Conservation (phyloP, 1,139 yeast species). For the Candida albicans region DNA sequence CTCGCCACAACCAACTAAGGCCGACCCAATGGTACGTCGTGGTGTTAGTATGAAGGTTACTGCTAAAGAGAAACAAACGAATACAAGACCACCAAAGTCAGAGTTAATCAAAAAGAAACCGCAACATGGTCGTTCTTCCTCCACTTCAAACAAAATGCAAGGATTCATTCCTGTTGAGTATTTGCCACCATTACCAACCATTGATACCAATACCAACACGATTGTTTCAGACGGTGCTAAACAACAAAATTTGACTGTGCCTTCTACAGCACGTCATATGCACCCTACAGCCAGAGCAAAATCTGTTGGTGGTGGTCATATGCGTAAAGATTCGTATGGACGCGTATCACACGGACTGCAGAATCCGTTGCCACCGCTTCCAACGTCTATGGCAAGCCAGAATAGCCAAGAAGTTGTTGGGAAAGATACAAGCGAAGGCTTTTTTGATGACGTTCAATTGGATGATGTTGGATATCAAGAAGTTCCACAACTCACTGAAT, state of each 20-base stretch:
- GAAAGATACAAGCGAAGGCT: slow-evolving; percentile 38
- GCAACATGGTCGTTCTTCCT: slow-evolving; percentile 30
- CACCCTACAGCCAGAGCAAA: slow-evolving; percentile 92
- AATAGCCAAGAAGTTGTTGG: slow-evolving; percentile 43
- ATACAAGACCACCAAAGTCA: slow-evolving; percentile 19
- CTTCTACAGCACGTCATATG: slow-evolving; percentile 22
- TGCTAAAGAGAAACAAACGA: slow-evolving; percentile 48
- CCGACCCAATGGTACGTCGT: slow-evolving; percentile 57
- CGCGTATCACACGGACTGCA: slow-evolving; percentile 21
- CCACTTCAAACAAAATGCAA: slow-evolving; percentile 29
- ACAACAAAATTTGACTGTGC: background rate
- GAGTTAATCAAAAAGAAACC: slow-evolving; percentile 7
- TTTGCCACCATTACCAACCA: slow-evolving; percentile 50
- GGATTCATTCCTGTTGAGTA: slow-evolving; percentile 49
- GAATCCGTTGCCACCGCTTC: slow-evolving; percentile 48
- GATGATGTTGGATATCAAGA: slow-evolving; percentile 40
- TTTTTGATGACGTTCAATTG: slow-evolving; percentile 66
- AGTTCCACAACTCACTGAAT: slow-evolving; percentile 53
- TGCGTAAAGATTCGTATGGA: slow-evolving; percentile 58
- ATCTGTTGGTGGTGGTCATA: slow-evolving; percentile 81
- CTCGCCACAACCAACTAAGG: slow-evolving; percentile 18
- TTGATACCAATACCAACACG: slow-evolving; percentile 32
- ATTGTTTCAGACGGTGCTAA: slow-evolving; percentile 16
- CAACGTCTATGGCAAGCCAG: slow-evolving; percentile 44
- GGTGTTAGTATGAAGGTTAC: slow-evolving; percentile 64